Base-by-base conservation (phyloP, 148 eudicot species). In the Drosera capensis region DNA sequence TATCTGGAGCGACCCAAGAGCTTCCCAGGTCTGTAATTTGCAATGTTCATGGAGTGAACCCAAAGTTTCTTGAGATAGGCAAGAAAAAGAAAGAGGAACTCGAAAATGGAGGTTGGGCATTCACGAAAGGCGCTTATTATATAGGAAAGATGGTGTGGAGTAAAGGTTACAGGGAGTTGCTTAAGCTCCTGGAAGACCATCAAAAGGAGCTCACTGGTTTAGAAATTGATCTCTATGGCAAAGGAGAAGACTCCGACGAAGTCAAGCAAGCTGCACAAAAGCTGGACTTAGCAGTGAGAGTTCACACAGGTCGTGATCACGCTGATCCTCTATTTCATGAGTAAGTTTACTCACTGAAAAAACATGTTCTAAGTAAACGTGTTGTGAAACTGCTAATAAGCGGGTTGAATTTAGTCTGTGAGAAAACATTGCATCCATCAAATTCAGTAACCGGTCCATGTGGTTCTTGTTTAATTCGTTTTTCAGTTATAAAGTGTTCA, bases 41-140 rank as follows among this genome's bases (percentile, higher is more conserved):
- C 82, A 90, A 90, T 57, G 88, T 90, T 49, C 99, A 90, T 57
- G 99, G 99, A 56, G 99, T 90, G 34, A 90, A 85, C 59, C 99
- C 99, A 26, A 84, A 69, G 73, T 90, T 90, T 70, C 77, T 80
- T 23, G 88, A 90, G 54, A 68, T 76, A 28, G 99, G 99, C 43
- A 75, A 60, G 77, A 67, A 48, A 64, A 90, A 75, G 72, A 80
- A 68, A 61, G 79, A 84, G 55, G 77, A 75, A 51, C 61, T 60
- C 25, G 65, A 68, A 48, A 54, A 45, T 51, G 78, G 67, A 26
- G 48, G 52, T 14, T 54, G 52, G 17, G 73, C 68, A 11, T 84
- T 83, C 62, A 57, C 65, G 5, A 78, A 80, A 71, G 94, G 94
- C 37, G 84, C 82, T 23, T 88, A 88, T 57, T 88, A 80, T 54